phyloP scores from a whole-genome alignment of 1,284 basidiomycete species.

The Apiotrichum mycotoxinovorans region DNA sequence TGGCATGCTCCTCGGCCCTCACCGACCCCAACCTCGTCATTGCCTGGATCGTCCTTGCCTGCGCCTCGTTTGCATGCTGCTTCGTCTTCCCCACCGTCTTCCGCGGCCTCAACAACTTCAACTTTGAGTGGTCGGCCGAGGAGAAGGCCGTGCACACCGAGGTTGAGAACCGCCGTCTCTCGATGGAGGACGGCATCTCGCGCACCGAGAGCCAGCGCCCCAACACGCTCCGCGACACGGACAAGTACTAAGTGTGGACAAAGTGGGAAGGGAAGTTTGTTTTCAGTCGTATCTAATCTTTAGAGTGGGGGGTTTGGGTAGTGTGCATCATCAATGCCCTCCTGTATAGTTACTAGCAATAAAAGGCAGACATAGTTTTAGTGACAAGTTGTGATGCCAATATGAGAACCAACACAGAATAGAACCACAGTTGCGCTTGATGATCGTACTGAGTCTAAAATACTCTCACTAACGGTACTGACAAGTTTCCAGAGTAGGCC shows the following conservation, averaged over 20 bases:
- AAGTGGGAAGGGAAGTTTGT: too few species aligned
- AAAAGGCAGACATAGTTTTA: too few species aligned
- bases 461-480: too few species aligned
- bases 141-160: conserved; percentile 1
- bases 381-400: too few species aligned
- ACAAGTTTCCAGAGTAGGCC: too few species aligned
- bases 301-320: too few species aligned
- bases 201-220: background rate
- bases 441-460: too few species aligned
- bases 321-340: too few species aligned
- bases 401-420: too few species aligned
- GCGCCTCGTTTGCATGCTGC: conserved; percentile 34
- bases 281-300: too few species aligned
- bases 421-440: too few species aligned
- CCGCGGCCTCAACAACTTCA: conserved; percentile 39
- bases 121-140: conserved; percentile 3
- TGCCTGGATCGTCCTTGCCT: conserved; percentile 49
- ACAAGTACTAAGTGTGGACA: conserved; percentile 4
- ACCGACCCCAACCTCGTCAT: conserved; percentile 52
- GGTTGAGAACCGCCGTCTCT: background rate
- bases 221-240: background rate
- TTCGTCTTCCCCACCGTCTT: conserved; percentile 41
- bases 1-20: conserved; percentile 34
- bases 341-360: too few species aligned
- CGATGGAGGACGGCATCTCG: background rate